Conservation (phyloP, 2,329 filamentous ascomycete genomes). For the Leptographium radiaticola region DNA sequence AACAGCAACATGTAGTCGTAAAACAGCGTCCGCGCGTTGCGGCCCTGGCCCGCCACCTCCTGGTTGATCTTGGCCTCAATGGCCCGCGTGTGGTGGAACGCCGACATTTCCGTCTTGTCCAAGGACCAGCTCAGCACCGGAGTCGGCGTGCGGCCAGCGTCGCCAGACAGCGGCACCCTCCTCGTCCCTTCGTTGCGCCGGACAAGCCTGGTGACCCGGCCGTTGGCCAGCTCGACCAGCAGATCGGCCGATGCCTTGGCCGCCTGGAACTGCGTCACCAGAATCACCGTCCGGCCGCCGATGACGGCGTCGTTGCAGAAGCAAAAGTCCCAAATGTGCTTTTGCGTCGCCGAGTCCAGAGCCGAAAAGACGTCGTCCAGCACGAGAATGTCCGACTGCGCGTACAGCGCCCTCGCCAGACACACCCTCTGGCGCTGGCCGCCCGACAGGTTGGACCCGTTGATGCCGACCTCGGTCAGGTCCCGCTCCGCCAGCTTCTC, state of each 20-base stretch:
- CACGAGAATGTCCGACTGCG: conserved; percentile 38
- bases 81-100: neutral
- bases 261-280: conserved; percentile 39
- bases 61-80: conserved; percentile 30
- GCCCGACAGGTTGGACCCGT: conserved; percentile 14
- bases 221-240: neutral
- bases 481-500: conserved; percentile 12
- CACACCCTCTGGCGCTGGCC: conserved; percentile 20
- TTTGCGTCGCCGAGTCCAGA: conserved; percentile 44
- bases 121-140: neutral
- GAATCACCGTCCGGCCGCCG: conserved; percentile 37
- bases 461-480: conserved; percentile 13
- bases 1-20: conserved; percentile 39
- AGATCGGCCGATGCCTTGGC: neutral
- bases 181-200: neutral
- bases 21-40: conserved; percentile 12
- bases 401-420: conserved; percentile 44
- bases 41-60: conserved; percentile 27
- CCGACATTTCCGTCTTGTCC: neutral
- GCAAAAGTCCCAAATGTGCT: conserved; percentile 41
- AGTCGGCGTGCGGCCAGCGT: neutral
- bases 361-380: conserved; percentile 49
- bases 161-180: neutral
- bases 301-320: conserved; percentile 41
- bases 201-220: neutral